Base-by-base conservation (phyloP, 345 rosid species). In the Brassica cretica region DNA sequence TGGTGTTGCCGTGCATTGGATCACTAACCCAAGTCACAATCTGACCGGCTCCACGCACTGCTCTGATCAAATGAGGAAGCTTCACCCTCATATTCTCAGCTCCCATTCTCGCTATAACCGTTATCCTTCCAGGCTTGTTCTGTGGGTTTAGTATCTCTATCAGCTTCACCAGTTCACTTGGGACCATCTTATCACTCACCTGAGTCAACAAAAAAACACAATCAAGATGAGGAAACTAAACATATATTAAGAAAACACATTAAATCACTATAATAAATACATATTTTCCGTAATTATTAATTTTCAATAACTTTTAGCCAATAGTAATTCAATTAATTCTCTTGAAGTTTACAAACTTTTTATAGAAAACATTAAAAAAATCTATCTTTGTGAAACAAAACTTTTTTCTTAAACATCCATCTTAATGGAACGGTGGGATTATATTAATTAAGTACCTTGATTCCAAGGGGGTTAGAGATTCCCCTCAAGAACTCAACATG, bases 1-100 rank as follows among this genome's bases (percentile, higher is more conserved):
- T 89, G 25, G 92, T 89, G 77, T 87, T 89, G 2, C 92, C 90
- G 30, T 88, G 92, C 90, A 88, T 88, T 60, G 90, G 92, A 74
- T 88, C 92, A 65, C 90, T 87, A 71, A 89, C 90, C 92, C 92
- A 85, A 29, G 90, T 89, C 76, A 89, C 92, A 30, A 87, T 82
- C 76, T 87, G 87, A 71, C 92, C 90, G 2, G 89, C 90, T 73
- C 88, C 84, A 29, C 85, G 86, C 6, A 89, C 80, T 53, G 89
- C 90, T 82, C 85, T 85, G 76, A 87, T 85, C 68, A 89, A 79
- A 75, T 82, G 82, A 7, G 89, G 92, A 49, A 87, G 88, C 81
- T 89, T 89, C 68, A 89, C 78, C 24, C 88, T 71, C 88, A 89
- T 84, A 76, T 87, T 89, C 73, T 89, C 90, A n/a, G 90, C 88